Base-by-base conservation (phyloP, 768 basidiomycete species). In the Boletellus emodensis region DNA sequence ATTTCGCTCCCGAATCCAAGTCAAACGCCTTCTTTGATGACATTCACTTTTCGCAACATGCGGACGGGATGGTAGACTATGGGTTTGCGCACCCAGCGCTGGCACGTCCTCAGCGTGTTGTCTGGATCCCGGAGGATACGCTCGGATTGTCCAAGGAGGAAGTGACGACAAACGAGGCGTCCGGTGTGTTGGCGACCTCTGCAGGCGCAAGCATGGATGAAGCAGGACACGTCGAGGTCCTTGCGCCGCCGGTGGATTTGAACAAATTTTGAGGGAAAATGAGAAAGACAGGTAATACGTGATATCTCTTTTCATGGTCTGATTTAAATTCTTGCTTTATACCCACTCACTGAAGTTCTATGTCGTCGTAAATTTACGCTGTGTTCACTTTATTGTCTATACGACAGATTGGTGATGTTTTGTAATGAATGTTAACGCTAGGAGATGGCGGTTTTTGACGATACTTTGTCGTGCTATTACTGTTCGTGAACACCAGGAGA, bases 61-160 rank as follows among this genome's bases (percentile, higher is more conserved):
- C 47, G 2, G 66, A 67, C 17, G 67, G 62, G 9, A n/a, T 15
- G 41, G 48, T 65, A 53, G 64, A 80, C 44, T 83, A 83, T 60
- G 85, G 87, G 12, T 97, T 95, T 71, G 83, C 87, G 40, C 95
- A 95, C 60, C 95, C 95, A 14, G 92, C 92, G 7, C 76, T 81
- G 48, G 80, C 73, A 54, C 69, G 81, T 44, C 82, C 87, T 41
- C 90, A 93, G 69, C 76, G 84, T 54, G 75, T 82, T 5, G 72
- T 97, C 30, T 98, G 95, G 95, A 67, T 97, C 47, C 90, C 95
- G 18, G 68, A 71, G 35, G 95, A 98, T 64, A 58, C 68, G 6
- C 56, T 56, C 18, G 65, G 64, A n/a, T 30, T 92, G 47, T 80
- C 76, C 1, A 69, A 73, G 34, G 80, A 79, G 53, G 89, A 90